phyloP scores from a whole-genome alignment of 2,329 filamentous ascomycete genomes.

The Pyrenophora seminiperda region DNA sequence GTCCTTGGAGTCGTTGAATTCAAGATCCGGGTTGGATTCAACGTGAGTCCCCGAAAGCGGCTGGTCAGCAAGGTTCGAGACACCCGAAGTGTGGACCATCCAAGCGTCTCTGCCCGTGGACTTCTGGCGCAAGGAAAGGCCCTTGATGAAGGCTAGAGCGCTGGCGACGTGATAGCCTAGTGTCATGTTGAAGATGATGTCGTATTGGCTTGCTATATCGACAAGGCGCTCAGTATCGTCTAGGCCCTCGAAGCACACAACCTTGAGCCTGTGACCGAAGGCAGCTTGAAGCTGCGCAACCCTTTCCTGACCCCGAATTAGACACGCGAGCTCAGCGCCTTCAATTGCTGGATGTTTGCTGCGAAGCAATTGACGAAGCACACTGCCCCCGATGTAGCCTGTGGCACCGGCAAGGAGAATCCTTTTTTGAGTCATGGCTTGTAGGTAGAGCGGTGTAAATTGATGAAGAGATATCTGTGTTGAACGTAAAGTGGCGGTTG shows the following conservation, averaged over 20 bases:
- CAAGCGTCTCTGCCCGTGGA: conserved; percentile 1
- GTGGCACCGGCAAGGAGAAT: conserved; percentile 1
- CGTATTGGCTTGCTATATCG: conserved; percentile 5
- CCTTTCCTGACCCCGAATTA: conserved; percentile 1
- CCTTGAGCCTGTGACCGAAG: not conserved
- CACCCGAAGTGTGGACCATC: conserved; percentile 6
- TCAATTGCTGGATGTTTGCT: conserved; percentile 1
- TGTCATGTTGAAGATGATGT: conserved; percentile 4
- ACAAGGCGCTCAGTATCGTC: conserved; percentile 1
- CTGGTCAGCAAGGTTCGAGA: conserved; percentile 2
- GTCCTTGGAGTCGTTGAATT: conserved; percentile 1
- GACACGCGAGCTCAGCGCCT: conserved; percentile 1
- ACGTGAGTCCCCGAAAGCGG: conserved; percentile 1
- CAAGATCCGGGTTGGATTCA: not conserved
- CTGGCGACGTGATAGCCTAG: conserved; percentile 2
- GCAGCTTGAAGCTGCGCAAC: conserved; percentile 1
- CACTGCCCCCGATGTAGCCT: conserved; percentile 3
- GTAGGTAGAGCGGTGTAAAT: not conserved
- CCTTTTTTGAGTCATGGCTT: not conserved
- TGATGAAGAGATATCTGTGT: not conserved
- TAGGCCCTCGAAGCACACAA: conserved; percentile 1
- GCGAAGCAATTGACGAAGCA: conserved; percentile 1
- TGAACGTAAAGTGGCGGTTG: not conserved
- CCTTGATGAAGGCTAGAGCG: not conserved
- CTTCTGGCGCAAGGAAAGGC: not conserved